phyloP scores from a whole-genome alignment of 2,329 filamentous ascomycete genomes.

The Cercospora sojina region DNA sequence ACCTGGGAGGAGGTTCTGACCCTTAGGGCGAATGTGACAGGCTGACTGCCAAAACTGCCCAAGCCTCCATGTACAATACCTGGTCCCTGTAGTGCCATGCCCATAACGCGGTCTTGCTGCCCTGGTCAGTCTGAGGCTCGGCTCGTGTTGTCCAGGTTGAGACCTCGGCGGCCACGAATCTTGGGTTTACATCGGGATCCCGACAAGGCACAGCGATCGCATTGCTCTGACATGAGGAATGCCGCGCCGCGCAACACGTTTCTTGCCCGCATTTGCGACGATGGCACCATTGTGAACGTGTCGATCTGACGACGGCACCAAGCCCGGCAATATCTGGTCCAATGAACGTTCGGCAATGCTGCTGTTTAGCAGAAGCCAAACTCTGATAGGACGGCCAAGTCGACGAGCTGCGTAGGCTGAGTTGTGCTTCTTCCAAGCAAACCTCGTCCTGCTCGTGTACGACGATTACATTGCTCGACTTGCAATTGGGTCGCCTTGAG shows the following conservation, averaged over 20 bases:
- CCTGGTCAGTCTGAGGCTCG: neutral
- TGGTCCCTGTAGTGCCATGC: slow-evolving; percentile 5
- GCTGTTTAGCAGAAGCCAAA: neutral
- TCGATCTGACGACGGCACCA: neutral
- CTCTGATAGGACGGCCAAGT: neutral
- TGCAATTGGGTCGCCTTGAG: slow-evolving; percentile 4
- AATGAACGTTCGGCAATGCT: neutral
- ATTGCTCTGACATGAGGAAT: neutral
- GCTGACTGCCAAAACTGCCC: neutral
- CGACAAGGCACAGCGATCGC: neutral
- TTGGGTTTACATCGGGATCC: neutral
- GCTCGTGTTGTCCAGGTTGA: neutral
- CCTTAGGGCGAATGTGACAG: neutral
- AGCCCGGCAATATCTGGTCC: neutral
- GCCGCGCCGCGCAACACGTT: neutral
- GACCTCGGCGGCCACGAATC: slow-evolving; percentile 6
- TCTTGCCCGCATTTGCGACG: neutral
- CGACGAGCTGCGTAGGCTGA: neutral
- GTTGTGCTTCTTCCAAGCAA: neutral
- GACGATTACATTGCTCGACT: slow-evolving; percentile 5
- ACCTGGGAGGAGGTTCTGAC: neutral
- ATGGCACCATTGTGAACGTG: neutral
- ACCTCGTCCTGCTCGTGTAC: neutral
- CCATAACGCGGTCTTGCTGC: slow-evolving; percentile 1
- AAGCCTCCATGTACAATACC: neutral